Evolutionary conservation across 768 basidiomycete genomes (phyloP).

Genomic region (Tricholoma sp.): DNA sequence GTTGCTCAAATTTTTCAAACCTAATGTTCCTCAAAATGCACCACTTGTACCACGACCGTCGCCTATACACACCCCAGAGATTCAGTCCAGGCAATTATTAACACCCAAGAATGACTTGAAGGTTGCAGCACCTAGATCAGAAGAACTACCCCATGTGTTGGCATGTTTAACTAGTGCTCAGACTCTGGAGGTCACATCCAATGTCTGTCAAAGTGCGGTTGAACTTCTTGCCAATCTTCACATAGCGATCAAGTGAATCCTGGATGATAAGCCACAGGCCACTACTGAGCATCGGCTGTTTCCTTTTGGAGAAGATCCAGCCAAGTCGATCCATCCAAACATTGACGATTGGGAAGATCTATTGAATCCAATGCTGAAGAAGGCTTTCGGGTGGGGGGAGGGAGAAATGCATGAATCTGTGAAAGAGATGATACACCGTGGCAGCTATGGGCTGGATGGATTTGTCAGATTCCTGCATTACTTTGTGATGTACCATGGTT

Average conservation of each 20-base stretch:
- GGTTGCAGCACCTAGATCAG: background rate
- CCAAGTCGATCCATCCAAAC: background rate
- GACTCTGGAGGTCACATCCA: background rate
- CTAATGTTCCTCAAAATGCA: background rate
- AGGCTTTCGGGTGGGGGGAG: background rate
- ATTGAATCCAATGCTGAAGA: background rate
- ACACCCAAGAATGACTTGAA: background rate
- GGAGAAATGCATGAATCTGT: background rate
- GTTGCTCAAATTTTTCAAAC: no score
- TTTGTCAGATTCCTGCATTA: no score
- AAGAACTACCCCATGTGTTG: background rate
- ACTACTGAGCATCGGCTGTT: background rate
- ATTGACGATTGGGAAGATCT: background rate
- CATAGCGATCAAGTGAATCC: background rate
- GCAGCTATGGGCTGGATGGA: no score
- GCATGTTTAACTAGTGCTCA: background rate
- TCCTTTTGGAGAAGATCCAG: background rate
- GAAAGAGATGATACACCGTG: background rate
- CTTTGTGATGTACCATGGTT: no score
- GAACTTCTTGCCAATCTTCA: background rate
- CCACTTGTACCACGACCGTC: background rate
- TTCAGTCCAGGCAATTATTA: background rate
- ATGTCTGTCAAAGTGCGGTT: background rate
- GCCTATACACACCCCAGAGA: background rate
- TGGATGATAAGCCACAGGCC: background rate